A percentile compares a stretch with the other conserved stretches of the same genome.
phyloP scores from a whole-genome alignment of 1,139 yeast genomes.

The Suhomyces atakaporum region DNA sequence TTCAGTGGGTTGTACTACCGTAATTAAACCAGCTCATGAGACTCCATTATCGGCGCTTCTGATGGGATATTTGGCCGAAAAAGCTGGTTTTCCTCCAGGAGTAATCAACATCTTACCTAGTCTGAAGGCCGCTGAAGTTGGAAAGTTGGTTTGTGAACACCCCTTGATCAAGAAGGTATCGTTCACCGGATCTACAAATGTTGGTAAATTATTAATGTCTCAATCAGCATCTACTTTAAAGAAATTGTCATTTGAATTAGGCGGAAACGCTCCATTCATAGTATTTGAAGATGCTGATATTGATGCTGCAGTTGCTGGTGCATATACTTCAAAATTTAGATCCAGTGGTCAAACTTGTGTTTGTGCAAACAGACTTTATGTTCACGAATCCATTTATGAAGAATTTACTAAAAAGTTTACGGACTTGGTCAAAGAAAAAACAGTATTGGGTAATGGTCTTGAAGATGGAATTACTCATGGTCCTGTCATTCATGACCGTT shows the following conservation, averaged over 20 bases:
- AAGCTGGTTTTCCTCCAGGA: constrained; percentile 90
- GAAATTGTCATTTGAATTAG: constrained; percentile 53
- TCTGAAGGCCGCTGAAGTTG: constrained; percentile 58
- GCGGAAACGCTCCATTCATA: constrained; percentile 55
- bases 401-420: constrained; percentile 43
- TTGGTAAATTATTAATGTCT: constrained; percentile 53
- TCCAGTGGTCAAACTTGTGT: constrained; percentile 91
- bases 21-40: constrained; percentile 86
- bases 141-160: constrained; percentile 51
- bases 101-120: constrained; percentile 71
- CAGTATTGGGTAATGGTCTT: constrained; percentile 40
- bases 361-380: constrained; percentile 81
- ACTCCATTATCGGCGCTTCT: constrained; percentile 90
- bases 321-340: constrained; percentile 59
- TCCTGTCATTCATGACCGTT: constrained; percentile 43
- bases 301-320: constrained; percentile 50
- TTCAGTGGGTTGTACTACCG: constrained; percentile 92
- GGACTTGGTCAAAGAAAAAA: constrained; percentile 25
- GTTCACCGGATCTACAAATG: constrained; percentile 61
- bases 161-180: constrained; percentile 49
- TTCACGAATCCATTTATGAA: constrained; percentile 70
- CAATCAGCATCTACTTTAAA: constrained; percentile 49
- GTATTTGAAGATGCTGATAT: constrained; percentile 52
- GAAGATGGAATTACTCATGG: constrained; percentile 48
- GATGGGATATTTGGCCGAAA: constrained; percentile 64